Conservation (phyloP, 2,329 filamentous ascomycete genomes). For the Apiospora marii region DNA sequence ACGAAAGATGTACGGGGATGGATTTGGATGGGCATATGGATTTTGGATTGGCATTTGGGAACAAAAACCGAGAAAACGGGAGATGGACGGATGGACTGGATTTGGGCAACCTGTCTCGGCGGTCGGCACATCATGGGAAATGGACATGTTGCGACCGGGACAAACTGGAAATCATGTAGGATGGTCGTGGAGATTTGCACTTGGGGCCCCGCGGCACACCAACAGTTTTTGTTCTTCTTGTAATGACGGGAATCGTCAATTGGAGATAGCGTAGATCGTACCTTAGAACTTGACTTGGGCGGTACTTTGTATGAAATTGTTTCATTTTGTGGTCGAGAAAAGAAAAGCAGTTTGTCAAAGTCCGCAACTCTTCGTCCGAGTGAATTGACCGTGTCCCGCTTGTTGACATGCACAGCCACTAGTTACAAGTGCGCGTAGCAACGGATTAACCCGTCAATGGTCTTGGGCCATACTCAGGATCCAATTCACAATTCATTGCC, state of each 20-base stretch:
- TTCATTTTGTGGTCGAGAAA: not conserved
- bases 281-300: not conserved
- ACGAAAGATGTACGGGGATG: not conserved
- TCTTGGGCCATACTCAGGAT: no score
- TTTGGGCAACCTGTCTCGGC: not conserved
- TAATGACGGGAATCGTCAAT: not conserved
- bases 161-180: not conserved
- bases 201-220: conserved; percentile 10
- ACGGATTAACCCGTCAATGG: no score
- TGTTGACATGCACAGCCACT: no score
- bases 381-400: not conserved
- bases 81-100: not conserved
- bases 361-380: not conserved
- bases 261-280: conserved; percentile 12
- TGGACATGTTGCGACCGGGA: not conserved
- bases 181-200: conserved; percentile 1
- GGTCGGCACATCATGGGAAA: not conserved
- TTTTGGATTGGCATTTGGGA: not conserved
- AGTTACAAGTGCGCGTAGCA: no score
- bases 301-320: not conserved
- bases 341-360: not conserved
- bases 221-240: not conserved
- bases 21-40: not conserved
- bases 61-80: not conserved
- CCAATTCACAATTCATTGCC: no score